Base-by-base conservation (phyloP, 164 flowering plant species). In the Magnolia officinalis region DNA sequence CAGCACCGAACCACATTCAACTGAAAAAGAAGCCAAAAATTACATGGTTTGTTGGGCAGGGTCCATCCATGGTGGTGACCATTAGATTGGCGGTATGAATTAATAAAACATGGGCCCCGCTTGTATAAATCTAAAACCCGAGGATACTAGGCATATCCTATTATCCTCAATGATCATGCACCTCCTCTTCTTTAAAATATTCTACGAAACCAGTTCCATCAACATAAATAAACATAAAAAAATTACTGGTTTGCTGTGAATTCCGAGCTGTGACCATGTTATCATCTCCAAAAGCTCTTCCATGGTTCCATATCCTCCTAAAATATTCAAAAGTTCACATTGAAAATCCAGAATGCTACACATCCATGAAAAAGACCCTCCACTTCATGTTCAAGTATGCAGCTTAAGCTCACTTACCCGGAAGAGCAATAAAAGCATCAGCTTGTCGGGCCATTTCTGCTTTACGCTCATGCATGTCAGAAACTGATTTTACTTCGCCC, bases 251-350 rank as follows among this genome's bases (percentile, higher is more conserved):
- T 95, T 95, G 81, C 86, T 88, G 83, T 95, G 97, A 71, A 95
- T 94, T 67, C 98, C 97, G 26, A 95, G 92, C 77, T 95, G 98
- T 50, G 96, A 84, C 98, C 98, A 92, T 13, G 97, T 89, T 78
- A 95, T 93, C 92, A 91, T 91, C 82, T 95, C 98, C 84, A 95
- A 67, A 20, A 82, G 51, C 84, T 95, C 97, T 86, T 95, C 98
- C 96, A 91, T 90, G 63, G 98, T 95, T 78, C 98, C 98, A 87
- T 92, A 95, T 76, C 98, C 98, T 19, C 98, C 98, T 95, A 80
- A 58, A 71, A 74, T 69, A 58, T 31, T 18, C 26, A 51, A 81
- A 76, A 37, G 14, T 11, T 6, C 8, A 18, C 6, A 8, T 16
- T n/a, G 8, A 68, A 8, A 24, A 31, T 18, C 19, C n/a, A 29